These are phyloP conservation scores for Ceratocystis huliohia DNA, from an alignment of 2,329 filamentous ascomycete species.

Conservation along the genomic window DNA sequence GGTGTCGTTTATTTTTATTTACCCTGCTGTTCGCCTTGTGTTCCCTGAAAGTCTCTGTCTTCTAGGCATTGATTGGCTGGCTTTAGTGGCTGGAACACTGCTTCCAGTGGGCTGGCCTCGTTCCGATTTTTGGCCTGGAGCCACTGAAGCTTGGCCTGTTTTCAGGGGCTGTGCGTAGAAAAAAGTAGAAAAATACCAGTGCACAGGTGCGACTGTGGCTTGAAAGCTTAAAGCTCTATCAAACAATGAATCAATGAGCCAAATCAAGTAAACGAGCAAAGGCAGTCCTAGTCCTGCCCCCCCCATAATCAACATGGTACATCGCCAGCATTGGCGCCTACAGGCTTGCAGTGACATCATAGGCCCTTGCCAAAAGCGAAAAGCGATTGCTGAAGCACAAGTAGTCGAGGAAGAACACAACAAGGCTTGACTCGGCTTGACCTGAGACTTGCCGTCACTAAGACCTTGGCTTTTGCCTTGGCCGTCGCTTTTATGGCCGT, in stretches of 20 bases:
- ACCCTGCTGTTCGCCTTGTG: background rate
- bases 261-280: background rate
- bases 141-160: background rate
- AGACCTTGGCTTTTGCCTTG: background rate
- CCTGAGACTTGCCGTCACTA: background rate
- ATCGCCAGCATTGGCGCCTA: background rate
- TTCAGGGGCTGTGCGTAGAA: background rate
- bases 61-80: background rate
- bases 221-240: slow-evolving; percentile 10
- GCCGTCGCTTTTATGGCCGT: too few relatives aligned
- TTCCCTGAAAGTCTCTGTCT: background rate
- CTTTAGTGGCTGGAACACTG: slow-evolving; percentile 3
- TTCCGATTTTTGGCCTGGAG: background rate
- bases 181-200: background rate
- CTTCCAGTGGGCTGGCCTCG: slow-evolving; percentile 1
- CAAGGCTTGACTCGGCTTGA: background rate
- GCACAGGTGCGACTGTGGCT: slow-evolving; percentile 10
- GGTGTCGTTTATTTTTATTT: background rate
- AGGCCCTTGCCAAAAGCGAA: too few relatives aligned
- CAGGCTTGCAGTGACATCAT: too few relatives aligned
- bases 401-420: too few relatives aligned
- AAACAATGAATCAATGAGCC: background rate
- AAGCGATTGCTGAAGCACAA: too few relatives aligned
- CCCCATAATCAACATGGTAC: background rate
- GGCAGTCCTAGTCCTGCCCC: background rate